Conservation (phyloP, 805 yeast species). For the Saturnispora bothae region DNA sequence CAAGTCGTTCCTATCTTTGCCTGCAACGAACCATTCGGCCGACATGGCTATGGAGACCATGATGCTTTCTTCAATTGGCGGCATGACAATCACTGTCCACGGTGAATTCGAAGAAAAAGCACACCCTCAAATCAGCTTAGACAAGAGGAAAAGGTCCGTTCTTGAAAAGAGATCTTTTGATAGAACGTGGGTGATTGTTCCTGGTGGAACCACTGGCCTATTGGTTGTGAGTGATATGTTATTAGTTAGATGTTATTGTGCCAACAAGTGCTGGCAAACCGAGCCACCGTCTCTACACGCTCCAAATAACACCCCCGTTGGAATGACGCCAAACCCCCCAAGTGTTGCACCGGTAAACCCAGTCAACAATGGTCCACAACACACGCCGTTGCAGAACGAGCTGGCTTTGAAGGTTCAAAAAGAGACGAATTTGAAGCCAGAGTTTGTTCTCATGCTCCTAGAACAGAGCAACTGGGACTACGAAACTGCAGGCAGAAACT, state of each 20-base stretch:
- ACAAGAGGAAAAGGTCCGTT: slow-evolving; percentile 18
- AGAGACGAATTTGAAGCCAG: slow-evolving; percentile 69
- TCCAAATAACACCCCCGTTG: background rate
- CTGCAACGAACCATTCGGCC: slow-evolving; percentile 73
- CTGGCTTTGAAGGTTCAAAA: slow-evolving; percentile 52
- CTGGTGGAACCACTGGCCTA: slow-evolving; percentile 56
- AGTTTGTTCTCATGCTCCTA: slow-evolving; percentile 71
- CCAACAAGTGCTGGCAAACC: slow-evolving; percentile 43
- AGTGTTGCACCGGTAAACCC: too few relatives aligned
- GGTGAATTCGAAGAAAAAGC: slow-evolving; percentile 72
- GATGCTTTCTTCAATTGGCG: slow-evolving; percentile 60
- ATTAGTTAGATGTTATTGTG: slow-evolving; percentile 51
- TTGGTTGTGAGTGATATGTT: slow-evolving; percentile 83
- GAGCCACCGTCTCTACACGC: background rate
- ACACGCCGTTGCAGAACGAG: slow-evolving; percentile 49
- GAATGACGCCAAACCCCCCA: background rate
- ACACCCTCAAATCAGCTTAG: slow-evolving; percentile 14
- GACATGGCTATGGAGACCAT: slow-evolving; percentile 64
- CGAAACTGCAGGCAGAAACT: slow-evolving; percentile 56
- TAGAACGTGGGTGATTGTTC: slow-evolving; percentile 67
- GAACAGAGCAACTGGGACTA: slow-evolving; percentile 85
- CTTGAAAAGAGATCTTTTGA: slow-evolving; percentile 71
- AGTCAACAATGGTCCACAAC: slow-evolving; percentile 11
- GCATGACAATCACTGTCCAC: slow-evolving; percentile 70
- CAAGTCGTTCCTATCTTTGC: slow-evolving; percentile 54